A percentile compares a stretch with the other conserved stretches of the same genome.
Conservation (phyloP, 441 rosid genomes). For the Breynia disticha region DNA sequence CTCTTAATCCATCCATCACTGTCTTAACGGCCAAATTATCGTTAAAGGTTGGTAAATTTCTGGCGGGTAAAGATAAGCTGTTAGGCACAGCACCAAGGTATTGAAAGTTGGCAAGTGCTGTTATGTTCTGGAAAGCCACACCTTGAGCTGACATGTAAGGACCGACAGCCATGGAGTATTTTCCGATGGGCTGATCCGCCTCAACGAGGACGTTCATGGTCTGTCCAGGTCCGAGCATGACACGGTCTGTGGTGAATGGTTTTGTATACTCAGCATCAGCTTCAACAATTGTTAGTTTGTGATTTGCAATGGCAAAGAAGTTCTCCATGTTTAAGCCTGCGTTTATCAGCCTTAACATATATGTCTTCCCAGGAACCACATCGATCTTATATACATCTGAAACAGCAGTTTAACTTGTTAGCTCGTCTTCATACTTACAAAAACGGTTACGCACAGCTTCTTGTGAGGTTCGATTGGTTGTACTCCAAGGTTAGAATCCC, state of each 20-base stretch:
- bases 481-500: too few relatives aligned
- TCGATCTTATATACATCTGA: conserved; percentile 59
- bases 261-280: conserved; percentile 78
- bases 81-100: conserved; percentile 52
- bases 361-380: conserved; percentile 66
- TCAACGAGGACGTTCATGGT: conserved; percentile 75
- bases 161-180: conserved; percentile 75
- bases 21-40: conserved; percentile 61
- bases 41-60: conserved; percentile 43
- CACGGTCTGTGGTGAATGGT: conserved; percentile 50
- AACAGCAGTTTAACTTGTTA: background rate
- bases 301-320: conserved; percentile 75
- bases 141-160: conserved; percentile 61
- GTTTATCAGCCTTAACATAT: conserved; percentile 62
- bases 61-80: conserved; percentile 48
- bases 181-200: conserved; percentile 58
- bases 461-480: too few relatives aligned
- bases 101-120: conserved; percentile 51
- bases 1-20: conserved; percentile 65
- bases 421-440: too few relatives aligned
- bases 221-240: conserved; percentile 92
- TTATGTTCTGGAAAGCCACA: conserved; percentile 49
- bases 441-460: too few relatives aligned
- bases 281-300: conserved; percentile 67
- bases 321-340: conserved; percentile 76